Evolutionary conservation across 345 rosid genomes (phyloP), one percentile per base, ranked within the genome.

Genomic region (Excoecaria cochinchinensis): DNA sequence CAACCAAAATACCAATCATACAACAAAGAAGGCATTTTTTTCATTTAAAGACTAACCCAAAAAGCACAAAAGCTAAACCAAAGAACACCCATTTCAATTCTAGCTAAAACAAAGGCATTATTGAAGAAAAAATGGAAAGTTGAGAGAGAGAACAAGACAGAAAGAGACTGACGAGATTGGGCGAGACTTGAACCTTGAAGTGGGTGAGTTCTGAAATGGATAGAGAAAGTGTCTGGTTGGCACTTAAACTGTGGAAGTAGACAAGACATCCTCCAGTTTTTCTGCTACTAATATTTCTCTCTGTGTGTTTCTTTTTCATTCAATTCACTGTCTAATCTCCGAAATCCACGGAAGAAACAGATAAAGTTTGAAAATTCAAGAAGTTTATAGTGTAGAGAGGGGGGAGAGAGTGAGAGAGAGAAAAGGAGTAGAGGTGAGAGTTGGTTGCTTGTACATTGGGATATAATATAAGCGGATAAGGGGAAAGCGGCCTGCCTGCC

Each of bases 171-270:
- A 82, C 82, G 11, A 57, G 74, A 58, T 56, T 62, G 71, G 13
- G 64, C 17, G 65, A 64, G 70, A 59, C 46, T 59, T 42, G 58
- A 68, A 65, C 71, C 71, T 75, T 72, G 79, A 71, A 81, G 71
- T 53, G 64, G 81, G 76, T 83, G 86, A 79, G 88, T 70, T 75
- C 86, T 84, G 87, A 90, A 86, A 44, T 89, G 91, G 77, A 89
- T 71, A 80, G 86, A 82, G 86, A 95, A 87, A 22, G 86, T 74
- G 83, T 85, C 95, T 13, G 97, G 97, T 22, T 86, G 97, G 80
- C 97, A 92, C 89, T 91, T 95, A 88, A 95, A 90, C 85, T 89
- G 97, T 7, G 94, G 97, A 72, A 95, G 84, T 40, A 95, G 85
- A 85, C 94, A 92, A 57, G 99, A 92, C 92, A 87, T 89, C 82